Evolutionary conservation across 2,329 filamentous ascomycete species (phyloP), one percentile per base, ranked within the genome.

Genomic region (Neoscytalidium dimidiatum): DNA sequence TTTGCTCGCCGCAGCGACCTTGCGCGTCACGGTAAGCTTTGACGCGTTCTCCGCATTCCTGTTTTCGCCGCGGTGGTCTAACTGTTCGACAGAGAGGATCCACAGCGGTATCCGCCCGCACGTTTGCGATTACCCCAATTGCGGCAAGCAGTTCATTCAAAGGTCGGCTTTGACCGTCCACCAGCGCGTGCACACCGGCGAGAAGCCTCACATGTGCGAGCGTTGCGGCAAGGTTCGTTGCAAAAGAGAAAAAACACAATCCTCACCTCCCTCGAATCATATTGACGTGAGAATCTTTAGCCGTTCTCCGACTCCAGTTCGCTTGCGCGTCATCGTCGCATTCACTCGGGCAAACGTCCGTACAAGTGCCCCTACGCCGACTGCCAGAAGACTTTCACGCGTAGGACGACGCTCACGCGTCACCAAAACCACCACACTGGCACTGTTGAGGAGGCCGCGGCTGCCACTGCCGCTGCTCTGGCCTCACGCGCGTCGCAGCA

Each of bases 181-280:
- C 78, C 90, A 92, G 74, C 91, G 95, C 71, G 94, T 97, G 21
- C 95, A 99, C 78, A 98, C 95, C 1, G 95, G 95, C 69, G 95
- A 98, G 81, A 99, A 99, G 80, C 95, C 95, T 58, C 95, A 99
- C 73, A 94, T 95, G 88, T 99, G 95, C 76, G 95, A 97, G 79
- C 88, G 92, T 68, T 98, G 95, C 77, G 92, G 92, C 77, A 98
- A 98, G 89, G 94, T 97, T 83, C 73, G 85, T 62, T 29, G 41
- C 14, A 26, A n/a, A n/a, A n/a, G n/a, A n/a, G n/a, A n/a, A n/a
- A n/a, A n/a, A n/a, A n/a, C 9, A 4, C 19, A 28, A 17, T 60
- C 57, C 49, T 53, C 60, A n/a, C 31, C 17, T 29, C 41, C 13
- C 49, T 64, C 53, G 56, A 43, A 60, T 65, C 63, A 61, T 51